Conservation (phyloP, 1,139 yeast species). For the Meyerozyma guilliermondii region DNA sequence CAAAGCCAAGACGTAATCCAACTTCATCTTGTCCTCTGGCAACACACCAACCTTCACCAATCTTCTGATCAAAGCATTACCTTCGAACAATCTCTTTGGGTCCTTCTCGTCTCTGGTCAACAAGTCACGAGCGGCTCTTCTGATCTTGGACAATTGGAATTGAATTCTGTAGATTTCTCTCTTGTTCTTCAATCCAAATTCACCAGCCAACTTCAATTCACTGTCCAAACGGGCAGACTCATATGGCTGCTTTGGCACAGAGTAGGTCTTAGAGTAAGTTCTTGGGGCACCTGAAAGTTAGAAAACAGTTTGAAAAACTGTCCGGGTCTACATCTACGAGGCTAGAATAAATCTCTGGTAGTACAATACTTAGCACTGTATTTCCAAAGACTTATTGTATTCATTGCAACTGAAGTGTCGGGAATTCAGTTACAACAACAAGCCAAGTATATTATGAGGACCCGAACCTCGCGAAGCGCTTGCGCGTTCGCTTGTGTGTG, state of each 20-base stretch:
- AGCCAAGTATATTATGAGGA: slow-evolving; percentile 46
- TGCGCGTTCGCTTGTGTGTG: slow-evolving; percentile 3
- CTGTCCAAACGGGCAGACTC: slow-evolving; percentile 99
- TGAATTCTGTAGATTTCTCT: slow-evolving; percentile 99
- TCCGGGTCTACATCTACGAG: slow-evolving; percentile 4
- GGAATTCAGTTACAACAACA: slow-evolving; percentile 63
- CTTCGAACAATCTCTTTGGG: slow-evolving; percentile 99
- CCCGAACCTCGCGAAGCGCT: slow-evolving; percentile 57
- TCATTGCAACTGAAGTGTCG: slow-evolving; percentile 75
- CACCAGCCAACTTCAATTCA: slow-evolving; percentile 99
- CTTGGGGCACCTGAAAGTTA: slow-evolving; percentile 83
- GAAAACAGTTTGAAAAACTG: slow-evolving; percentile 12
- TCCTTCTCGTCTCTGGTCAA: slow-evolving; percentile 99
- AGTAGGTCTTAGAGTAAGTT: slow-evolving; percentile 98
- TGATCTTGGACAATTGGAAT: slow-evolving; percentile 97
- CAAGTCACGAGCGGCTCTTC: slow-evolving; percentile 99
- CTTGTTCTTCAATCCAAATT: slow-evolving; percentile 99
- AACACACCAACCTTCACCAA: slow-evolving; percentile 98
- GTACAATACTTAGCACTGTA: background rate
- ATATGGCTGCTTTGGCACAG: slow-evolving; percentile 99
- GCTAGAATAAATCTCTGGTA: background rate
- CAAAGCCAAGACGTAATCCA: slow-evolving; percentile 99
- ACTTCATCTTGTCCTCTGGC: slow-evolving; percentile 99
- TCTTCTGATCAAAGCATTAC: slow-evolving; percentile 99
- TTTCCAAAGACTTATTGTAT: slow-evolving; percentile 5